Evolutionary conservation across 495 filamentous ascomycete species (phyloP).

Genomic region (Penicillium subrubescens): DNA sequence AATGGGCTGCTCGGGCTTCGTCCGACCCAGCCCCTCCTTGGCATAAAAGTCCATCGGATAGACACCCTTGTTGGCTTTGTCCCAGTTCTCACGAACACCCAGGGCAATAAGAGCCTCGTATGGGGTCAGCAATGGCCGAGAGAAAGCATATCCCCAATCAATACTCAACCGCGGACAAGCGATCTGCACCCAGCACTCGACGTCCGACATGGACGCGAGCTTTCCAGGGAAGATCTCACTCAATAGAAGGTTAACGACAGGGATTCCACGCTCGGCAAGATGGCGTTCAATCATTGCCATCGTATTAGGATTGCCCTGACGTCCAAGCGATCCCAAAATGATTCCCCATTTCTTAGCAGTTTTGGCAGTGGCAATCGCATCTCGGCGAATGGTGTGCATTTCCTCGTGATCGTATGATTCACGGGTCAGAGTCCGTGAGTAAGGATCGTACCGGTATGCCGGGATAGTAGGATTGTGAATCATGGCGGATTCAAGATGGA

Average conservation of each 20-base stretch:
- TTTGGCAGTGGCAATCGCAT: slow-evolving; percentile 74
- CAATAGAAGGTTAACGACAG: slow-evolving; percentile 79
- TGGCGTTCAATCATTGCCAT: slow-evolving; percentile 81
- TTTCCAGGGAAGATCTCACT: slow-evolving; percentile 97
- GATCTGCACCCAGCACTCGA: slow-evolving; percentile 97
- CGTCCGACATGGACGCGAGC: slow-evolving; percentile 84
- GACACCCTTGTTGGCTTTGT: slow-evolving; percentile 62
- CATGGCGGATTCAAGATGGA: slow-evolving; percentile 98
- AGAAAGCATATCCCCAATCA: slow-evolving; percentile 98
- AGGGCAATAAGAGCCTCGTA: slow-evolving; percentile 93
- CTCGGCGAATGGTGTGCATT: slow-evolving; percentile 77
- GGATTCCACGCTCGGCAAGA: slow-evolving; percentile 66
- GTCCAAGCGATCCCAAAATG: slow-evolving; percentile 87
- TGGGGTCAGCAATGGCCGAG: slow-evolving; percentile 82
- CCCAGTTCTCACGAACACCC: slow-evolving; percentile 76
- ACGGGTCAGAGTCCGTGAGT: slow-evolving; percentile 84
- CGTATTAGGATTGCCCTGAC: slow-evolving; percentile 94
- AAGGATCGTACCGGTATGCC: slow-evolving; percentile 96
- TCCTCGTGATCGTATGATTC: slow-evolving; percentile 89
- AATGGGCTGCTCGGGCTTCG: slow-evolving; percentile 51
- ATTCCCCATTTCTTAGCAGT: slow-evolving; percentile 86
- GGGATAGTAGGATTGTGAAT: slow-evolving; percentile 91
- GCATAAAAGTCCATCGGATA: slow-evolving; percentile 99
- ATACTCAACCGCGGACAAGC: slow-evolving; percentile 94
- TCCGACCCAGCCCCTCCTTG: slow-evolving; percentile 86